Conservation (phyloP, 1,284 basidiomycete species). For the Ganoderma lingzhi region DNA sequence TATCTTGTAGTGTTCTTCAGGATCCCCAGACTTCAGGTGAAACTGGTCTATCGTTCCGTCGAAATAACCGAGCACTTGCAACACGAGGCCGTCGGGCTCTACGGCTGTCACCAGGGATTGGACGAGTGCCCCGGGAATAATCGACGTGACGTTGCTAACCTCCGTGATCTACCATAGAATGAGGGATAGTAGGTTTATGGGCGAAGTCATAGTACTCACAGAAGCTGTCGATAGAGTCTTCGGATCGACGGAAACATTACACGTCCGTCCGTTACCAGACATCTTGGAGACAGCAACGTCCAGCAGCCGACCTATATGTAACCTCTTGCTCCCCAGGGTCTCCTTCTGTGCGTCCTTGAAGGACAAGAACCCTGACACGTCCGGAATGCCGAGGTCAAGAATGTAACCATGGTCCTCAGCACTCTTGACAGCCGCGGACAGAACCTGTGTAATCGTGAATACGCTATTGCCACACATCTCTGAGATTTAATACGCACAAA, state of each 20-base stretch:
- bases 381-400: slow-evolving; percentile 84
- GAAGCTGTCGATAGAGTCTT: slow-evolving; percentile 54
- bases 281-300: slow-evolving; percentile 70
- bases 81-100: slow-evolving; percentile 82
- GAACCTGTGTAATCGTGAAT: slow-evolving; percentile 53
- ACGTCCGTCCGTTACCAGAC: slow-evolving; percentile 76
- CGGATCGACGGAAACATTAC: slow-evolving; percentile 64
- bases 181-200: slow-evolving; percentile 5
- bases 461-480: slow-evolving; percentile 14
- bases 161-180: slow-evolving; percentile 63
- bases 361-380: slow-evolving; percentile 81
- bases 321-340: slow-evolving; percentile 48
- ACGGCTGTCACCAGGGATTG: slow-evolving; percentile 86
- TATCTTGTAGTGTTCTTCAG: slow-evolving; percentile 70
- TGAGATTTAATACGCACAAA: slow-evolving; percentile 58
- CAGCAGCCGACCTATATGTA: slow-evolving; percentile 74
- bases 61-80: slow-evolving; percentile 95
- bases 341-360: slow-evolving; percentile 69
- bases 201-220: slow-evolving; percentile 49
- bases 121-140: slow-evolving; percentile 91
- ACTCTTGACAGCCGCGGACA: slow-evolving; percentile 84
- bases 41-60: slow-evolving; percentile 90
- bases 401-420: slow-evolving; percentile 96
- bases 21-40: slow-evolving; percentile 69
- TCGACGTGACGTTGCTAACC: slow-evolving; percentile 80